Evolutionary conservation across 495 filamentous ascomycete species (phyloP), one percentile per base, ranked within the genome.

Genomic region (Aspergillus heteromorphus): DNA sequence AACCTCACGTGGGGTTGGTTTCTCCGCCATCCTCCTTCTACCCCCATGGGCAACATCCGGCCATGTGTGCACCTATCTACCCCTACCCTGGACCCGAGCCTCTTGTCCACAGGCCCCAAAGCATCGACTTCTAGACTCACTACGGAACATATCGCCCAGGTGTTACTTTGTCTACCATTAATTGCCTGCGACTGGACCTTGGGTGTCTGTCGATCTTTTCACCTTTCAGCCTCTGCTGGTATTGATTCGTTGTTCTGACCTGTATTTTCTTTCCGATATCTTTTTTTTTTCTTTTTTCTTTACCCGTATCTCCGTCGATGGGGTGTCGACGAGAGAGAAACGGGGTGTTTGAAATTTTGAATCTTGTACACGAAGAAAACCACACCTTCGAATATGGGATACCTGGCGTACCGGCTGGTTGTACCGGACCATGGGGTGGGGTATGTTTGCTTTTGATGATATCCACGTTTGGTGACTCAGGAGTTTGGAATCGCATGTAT

Each of bases 61-160:
- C 60, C 10, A 65, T 70, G 59, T 74, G 71, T 57, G 65, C 68
- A 5, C 69, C 69, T 6, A 56, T 62, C 43, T 64, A 63, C 40
- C 58, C 60, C 18, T 74, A 73, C 45, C 55, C 66, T 34, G 59
- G 61, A 17, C 55, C 65, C 48, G 54, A 63, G 10, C 49, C 52
- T 25, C 51, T 68, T 43, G 49, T 48, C 6, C 63, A 64, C 55
- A 61, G 64, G 43, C 59, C 57, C 18, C 50, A 57, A 1, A 61
- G 64, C 36, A 64, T 68, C 10, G 59, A 63, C 20, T 65, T 66
- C 30, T 72, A 57, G 36, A 30, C 16, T 14, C 19, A 14, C 0
- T 8, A 47, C 23, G 7, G 13, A 21, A 13, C 11, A n/a, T 17
- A 1, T 47, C 3, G 38, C 20, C 19, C 18, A 30, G 54, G 8